Base-by-base conservation (phyloP, 176 grass and related monocot genomes). In the Carex pumila region DNA sequence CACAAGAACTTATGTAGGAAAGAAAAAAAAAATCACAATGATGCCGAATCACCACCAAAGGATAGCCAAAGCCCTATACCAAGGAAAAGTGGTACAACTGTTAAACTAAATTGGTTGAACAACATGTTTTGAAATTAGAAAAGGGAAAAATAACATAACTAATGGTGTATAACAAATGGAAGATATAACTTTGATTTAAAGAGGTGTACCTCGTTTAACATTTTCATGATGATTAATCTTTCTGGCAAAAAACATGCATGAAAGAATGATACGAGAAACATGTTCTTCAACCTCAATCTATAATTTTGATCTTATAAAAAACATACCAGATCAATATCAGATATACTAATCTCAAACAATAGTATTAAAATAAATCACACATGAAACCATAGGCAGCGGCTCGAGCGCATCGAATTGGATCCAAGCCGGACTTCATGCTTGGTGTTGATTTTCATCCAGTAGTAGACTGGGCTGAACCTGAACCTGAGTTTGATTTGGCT, bases 391-490 rank as follows among this genome's bases (percentile, higher is more conserved):
- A 97, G 94, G 94, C 87, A 53, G 94, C 94, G 7, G 89, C 94
- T 85, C 86, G 88, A 67, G 89, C 90, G 81, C 58, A 90, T 64
- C 89, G 91, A 64, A 39, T 90, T 15, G 88, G 89, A 71, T 97
- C 91, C 57, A 93, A 92, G 71, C 65, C 86, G 72, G 91, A 97
- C 84, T 97, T 97, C 87, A 70, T 88, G 81, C 89, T 97, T 84
- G 88, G 85, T 84, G 88, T 81, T 89, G 81, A 84, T 71, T 90
- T 93, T 84, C 94, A 90, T 88, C 94, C 91, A 49, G 70, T 84
- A 49, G 88, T 97, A 87, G 92, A 93, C 71, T 97, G 94, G 94
- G 89, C 88, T 91, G 89, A 93, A 62, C 90, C 85, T 63, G 89
- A 88, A n/a, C 85, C 94, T 84, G 72, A 88, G 85, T 50, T 87